Base-by-base conservation (phyloP, 192 early-diverging fungal genomes). In the Backusella australiensis region DNA sequence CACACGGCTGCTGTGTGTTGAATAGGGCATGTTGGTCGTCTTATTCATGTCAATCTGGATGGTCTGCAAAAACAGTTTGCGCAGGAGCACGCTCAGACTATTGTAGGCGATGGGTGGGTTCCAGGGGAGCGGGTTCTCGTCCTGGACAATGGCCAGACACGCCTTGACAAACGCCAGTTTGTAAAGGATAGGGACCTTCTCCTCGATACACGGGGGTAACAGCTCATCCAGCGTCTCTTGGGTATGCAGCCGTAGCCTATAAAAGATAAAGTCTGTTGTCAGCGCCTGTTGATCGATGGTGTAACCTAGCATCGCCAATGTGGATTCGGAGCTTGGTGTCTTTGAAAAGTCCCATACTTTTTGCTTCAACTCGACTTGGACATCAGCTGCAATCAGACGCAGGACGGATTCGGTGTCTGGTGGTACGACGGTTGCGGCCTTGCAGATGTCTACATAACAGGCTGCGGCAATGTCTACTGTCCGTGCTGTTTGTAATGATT, bases 131-230 rank as follows among this genome's bases (percentile, higher is more conserved):
- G 73, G 76, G 34, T 80, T 83, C 44, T 89, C 86, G 49, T 93
- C 93, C 12, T 84, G 85, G 2, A 90, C 89, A 69, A 95, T 86
- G 11, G 79, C 83, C 59, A 86, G 90, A 69, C 94, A 92, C 0
- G 91, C 90, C 41, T 91, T 91, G 36, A 92, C 89, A 53, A 97
- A 88, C 0, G 92, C 91, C n/a, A 96, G 83, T 74, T 94, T 93
- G 75, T 92, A 94, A 63, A 89, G 78, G 11, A 88, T 87, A 26
- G 94, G 91, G 0, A 90, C 85, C 49, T 85, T 89, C 15, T 91
- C 87, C 11, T 91, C 89, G 2, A 92, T 80, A 34, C 94, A 80
- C 17, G 89, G 82, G 0, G 94, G 91, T 71, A 96, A 81, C 32
- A 96, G 85, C 0, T 83, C 78, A 44, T 88, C 80, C 29, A 98